phyloP scores from a whole-genome alignment of 176 grass and related monocot genomes.

The Bonia amplexicaulis region DNA sequence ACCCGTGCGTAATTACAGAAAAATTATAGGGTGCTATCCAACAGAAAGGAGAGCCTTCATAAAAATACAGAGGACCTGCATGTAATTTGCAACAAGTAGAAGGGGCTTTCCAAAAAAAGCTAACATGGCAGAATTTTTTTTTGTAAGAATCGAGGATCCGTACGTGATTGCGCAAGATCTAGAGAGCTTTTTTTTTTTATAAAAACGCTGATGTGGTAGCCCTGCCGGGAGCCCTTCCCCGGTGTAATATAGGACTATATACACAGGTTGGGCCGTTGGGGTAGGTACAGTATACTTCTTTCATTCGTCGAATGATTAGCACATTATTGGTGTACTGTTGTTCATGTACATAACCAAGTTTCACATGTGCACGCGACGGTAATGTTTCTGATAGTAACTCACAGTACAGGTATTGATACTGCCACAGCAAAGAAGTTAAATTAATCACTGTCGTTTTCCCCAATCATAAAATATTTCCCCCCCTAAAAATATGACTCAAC shows the following conservation, averaged over 20 bases:
- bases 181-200: no score
- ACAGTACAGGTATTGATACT: background rate
- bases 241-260: background rate
- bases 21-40: no score
- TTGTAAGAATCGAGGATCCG: no score
- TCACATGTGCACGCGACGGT: background rate
- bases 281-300: background rate
- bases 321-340: background rate
- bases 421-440: background rate
- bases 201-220: no score
- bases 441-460: background rate
- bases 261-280: background rate
- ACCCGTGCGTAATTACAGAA: no score
- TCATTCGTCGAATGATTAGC: background rate
- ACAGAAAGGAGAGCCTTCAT: no score
- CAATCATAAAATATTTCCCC: no score
- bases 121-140: no score
- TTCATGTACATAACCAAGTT: background rate
- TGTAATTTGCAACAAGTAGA: no score
- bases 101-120: no score
- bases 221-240: no score
- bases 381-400: background rate
- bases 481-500: background rate
- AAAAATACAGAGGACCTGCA: no score
- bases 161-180: accelerated